phyloP scores from a whole-genome alignment of 371 early-diverging fungal genomes.

The Mucor mucedo region DNA sequence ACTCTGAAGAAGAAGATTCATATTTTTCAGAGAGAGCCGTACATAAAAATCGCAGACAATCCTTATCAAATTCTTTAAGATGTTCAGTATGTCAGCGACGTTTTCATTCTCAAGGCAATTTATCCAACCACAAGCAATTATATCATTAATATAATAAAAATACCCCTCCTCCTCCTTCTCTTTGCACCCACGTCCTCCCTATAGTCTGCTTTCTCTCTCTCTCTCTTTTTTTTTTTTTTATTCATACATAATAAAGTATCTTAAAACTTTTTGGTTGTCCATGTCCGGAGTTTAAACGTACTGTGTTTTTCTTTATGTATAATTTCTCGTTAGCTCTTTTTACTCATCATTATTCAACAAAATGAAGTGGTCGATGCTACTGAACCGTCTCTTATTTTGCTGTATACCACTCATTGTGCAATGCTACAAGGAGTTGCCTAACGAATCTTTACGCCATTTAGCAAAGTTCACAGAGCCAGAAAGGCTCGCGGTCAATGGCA shows the following conservation, averaged over 20 bases:
- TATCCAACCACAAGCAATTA: slow-evolving; percentile 27
- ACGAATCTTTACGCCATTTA: slow-evolving; percentile 25
- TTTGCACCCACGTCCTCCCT: not conserved
- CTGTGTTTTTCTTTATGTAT: not conserved
- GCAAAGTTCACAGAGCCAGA: slow-evolving; percentile 21
- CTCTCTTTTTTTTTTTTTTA: no score
- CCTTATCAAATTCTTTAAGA: slow-evolving; percentile 25
- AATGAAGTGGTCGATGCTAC: slow-evolving; percentile 12
- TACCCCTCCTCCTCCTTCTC: not conserved
- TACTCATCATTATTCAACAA: not conserved
- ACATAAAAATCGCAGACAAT: slow-evolving; percentile 14
- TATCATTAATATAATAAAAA: slow-evolving; percentile 20
- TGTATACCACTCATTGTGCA: not conserved
- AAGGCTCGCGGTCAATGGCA: slow-evolving; percentile 45
- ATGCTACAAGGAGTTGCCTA: slow-evolving; percentile 21
- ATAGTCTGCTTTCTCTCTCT: not conserved
- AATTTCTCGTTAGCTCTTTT: not conserved
- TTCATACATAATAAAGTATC: no score
- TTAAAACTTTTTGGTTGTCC: no score
- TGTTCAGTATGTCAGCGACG: slow-evolving; percentile 32
- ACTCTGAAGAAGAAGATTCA: slow-evolving; percentile 14
- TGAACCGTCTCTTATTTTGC: slow-evolving; percentile 1
- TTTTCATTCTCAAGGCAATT: slow-evolving; percentile 33
- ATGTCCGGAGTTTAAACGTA: no score
- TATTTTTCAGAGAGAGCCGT: slow-evolving; percentile 19